Evolutionary conservation across 129 eudicot genomes (phyloP), one percentile per base, ranked within the genome.

Genomic region (Flaveria bidentis): DNA sequence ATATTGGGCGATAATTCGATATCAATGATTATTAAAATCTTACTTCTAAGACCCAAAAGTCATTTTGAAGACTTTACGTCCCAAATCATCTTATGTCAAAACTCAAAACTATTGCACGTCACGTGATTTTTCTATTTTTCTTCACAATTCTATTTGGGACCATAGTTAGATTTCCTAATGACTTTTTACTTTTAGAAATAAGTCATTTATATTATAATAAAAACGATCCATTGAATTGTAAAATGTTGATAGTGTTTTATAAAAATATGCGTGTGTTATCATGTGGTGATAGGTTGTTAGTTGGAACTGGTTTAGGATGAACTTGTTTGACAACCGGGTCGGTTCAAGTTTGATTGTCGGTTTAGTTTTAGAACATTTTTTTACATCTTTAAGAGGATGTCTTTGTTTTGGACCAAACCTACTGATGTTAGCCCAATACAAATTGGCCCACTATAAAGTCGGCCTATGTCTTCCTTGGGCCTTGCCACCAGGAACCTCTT

Each of bases 171-270:
- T 8, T 23, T 14, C 45, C 25, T 36, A 41, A 4, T 5, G 23
- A 16, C 72, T 30, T 56, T 18, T 44, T 60, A 74, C 46, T 28
- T 75, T 26, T 46, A 47, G 30, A 45, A 75, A 62, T 60, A 63
- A 7, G 28, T 65, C 71, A 16, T 47, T 75, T 75, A 16, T 13
- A 30, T 14, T 6, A 46, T 26, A 9, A 61, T 14, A 74, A 44
- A 12, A 44, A 45, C 23, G 78, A 47, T 28, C 49, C 72, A 47
- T 75, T 3, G 20, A 51, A 15, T 30, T 51, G 49, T 52, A 20
- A 52, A 71, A 49, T 52, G 14, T 10, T 45, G 23, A 20, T 75
- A n/a, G 61, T 17, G 53, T 47, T 47, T 47, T 47, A 47, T 47
- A 47, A 12, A 11, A 2, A 47, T 47, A 5, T 1, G 2, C 5